Evolutionary conservation across 2,329 filamentous ascomycete species (phyloP), one percentile per base, ranked within the genome.

Genomic region (Penicillium hordei): DNA sequence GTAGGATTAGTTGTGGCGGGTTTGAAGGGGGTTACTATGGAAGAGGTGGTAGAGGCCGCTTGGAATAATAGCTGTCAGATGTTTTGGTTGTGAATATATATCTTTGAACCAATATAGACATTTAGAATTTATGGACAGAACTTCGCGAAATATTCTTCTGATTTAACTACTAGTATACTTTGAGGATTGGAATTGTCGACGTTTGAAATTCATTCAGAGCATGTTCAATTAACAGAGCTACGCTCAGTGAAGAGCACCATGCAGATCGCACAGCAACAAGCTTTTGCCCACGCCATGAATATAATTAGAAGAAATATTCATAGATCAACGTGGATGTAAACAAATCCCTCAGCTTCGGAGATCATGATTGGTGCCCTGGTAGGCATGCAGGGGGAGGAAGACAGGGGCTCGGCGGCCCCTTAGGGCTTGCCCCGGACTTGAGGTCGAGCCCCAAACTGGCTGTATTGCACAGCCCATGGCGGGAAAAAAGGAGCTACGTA

Each of bases 1-100:
- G 79, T 83, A 34, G 81, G 78, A 0, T 69, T 75, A 48, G 68
- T 82, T 1, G 79, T 82, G 5, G 81, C 81, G 2, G 80, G 81
- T 8, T 54, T 83, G 49, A 81, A 79, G 58, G 79, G 75, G 0
- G 40, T 77, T 1, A 42, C 61, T 2, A 71, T 81, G 0, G 73
- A 80, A 21, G 75, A 81, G 46, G 73, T 83, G 25, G 74, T 72
- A 0, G 67, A 75, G 9, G 74, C 72, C 1, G 73, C 75, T 7
- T 78, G 71, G 69, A 55, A 63, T 13, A 78, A 78, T 52, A 76
- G 74, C 46, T 43, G 60, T 7, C 57, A 55, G 6, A 76, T 76
- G 72, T 75, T 75, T 52, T 60, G 66, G 50, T 51, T 39, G 8
- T 51, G 21, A 55, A 31, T 27, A n/a, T 43, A 55, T 38, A 17